phyloP scores from a whole-genome alignment of 257 asterid species.

The Ilex aquifolium region DNA sequence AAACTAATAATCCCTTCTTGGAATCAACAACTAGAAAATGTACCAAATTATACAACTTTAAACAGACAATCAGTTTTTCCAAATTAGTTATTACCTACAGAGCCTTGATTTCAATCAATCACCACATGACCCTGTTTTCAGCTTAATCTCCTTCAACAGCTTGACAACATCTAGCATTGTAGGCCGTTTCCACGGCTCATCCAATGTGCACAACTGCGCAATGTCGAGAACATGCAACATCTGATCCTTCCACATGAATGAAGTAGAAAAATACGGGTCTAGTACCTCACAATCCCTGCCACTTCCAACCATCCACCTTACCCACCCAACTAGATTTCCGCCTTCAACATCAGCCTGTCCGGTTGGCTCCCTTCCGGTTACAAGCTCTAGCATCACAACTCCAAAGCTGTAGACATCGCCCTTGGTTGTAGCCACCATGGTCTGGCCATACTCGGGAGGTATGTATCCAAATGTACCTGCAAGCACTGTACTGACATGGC shows the following conservation, averaged over 20 bases:
- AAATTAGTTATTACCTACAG: too few species aligned
- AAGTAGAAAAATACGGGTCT: constrained; percentile 24
- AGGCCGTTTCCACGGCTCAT: constrained; percentile 74
- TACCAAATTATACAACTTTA: too few species aligned
- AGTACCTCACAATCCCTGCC: constrained; percentile 40
- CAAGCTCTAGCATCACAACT: constrained; percentile 74
- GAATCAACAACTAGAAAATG: too few species aligned
- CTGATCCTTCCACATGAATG: constrained; percentile 28
- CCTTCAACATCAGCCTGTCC: constrained; percentile 83
- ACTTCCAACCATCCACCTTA: constrained; percentile 48
- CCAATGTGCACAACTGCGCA: constrained; percentile 60
- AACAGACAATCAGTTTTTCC: too few species aligned
- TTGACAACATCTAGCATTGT: constrained; percentile 68
- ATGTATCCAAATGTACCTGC: constrained; percentile 82
- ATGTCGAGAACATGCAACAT: constrained; percentile 51
- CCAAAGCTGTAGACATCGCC: constrained; percentile 86
- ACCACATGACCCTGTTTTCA: neutral
- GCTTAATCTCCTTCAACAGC: constrained; percentile 37
- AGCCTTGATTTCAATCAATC: too few species aligned
- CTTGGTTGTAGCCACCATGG: constrained; percentile 71
- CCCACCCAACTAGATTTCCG: constrained; percentile 91
- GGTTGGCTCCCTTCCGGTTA: constrained; percentile 60
- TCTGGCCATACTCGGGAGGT: constrained; percentile 82
- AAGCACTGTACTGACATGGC: constrained; percentile 64
- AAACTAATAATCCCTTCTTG: too few species aligned